A percentile compares a stretch with the other conserved stretches of the same genome.
Conservation (phyloP, 176 grass and related monocot genomes). For the Raddia guianensis region DNA sequence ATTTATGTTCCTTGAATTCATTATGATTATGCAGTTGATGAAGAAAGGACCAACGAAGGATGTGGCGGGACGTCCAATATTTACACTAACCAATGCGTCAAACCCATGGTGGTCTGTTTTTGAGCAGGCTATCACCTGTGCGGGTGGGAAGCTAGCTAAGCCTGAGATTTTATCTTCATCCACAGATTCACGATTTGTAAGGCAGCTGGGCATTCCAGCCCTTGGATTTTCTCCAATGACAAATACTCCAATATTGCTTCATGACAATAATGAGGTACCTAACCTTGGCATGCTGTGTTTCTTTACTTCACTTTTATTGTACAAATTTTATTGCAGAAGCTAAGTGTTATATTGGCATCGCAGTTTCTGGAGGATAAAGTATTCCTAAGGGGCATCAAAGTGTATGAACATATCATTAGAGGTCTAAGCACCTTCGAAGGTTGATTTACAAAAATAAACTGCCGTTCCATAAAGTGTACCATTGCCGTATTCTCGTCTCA, state of each 20-base stretch:
- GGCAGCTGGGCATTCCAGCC: conserved; percentile 76
- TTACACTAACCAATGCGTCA: conserved; percentile 74
- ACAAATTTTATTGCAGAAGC: conserved; percentile 1
- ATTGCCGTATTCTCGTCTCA: conserved; percentile 8
- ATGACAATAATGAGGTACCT: conserved; percentile 83
- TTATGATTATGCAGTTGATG: conserved; percentile 47
- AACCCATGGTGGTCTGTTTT: conserved; percentile 87
- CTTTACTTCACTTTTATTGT: background rate
- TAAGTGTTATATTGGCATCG: background rate
- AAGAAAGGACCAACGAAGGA: conserved; percentile 57
- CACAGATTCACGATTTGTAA: conserved; percentile 79
- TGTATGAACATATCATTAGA: conserved; percentile 78
- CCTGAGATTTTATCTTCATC: conserved; percentile 87
- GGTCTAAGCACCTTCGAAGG: conserved; percentile 63
- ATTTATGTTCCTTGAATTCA: conserved; percentile 16
- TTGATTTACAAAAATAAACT: conserved; percentile 17
- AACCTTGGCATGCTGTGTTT: background rate
- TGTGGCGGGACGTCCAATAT: conserved; percentile 48
- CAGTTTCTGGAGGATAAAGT: conserved; percentile 92
- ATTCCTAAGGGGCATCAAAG: conserved; percentile 84
- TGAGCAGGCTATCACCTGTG: conserved; percentile 60
- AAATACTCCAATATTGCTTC: conserved; percentile 83
- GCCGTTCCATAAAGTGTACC: background rate
- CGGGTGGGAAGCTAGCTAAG: conserved; percentile 68
- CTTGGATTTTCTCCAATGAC: conserved; percentile 94